Percentiles rank a stretch among this genome's conserved stretches.
Conservation (phyloP, 495 filamentous ascomycete species). For the Penicillium soppii region DNA sequence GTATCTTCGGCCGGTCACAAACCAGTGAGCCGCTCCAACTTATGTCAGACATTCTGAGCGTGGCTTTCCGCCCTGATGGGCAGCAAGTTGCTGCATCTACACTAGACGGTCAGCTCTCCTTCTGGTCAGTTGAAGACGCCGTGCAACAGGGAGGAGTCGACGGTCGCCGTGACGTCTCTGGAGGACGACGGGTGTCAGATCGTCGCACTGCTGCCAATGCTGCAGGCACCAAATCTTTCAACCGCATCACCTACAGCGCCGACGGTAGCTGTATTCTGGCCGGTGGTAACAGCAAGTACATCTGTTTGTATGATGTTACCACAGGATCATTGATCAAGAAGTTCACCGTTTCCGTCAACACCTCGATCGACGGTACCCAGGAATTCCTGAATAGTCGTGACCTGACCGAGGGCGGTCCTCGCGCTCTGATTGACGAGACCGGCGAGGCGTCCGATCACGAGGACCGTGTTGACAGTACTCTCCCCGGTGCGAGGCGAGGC, state of each 20-base stretch:
- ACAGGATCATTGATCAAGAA: slow-evolving; percentile 91
- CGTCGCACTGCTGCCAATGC: slow-evolving; percentile 87
- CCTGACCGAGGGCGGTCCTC: slow-evolving; percentile 86
- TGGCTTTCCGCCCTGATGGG: slow-evolving; percentile 87
- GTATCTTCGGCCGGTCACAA: slow-evolving; percentile 87
- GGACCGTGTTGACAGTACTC: slow-evolving; percentile 73
- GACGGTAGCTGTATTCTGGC: slow-evolving; percentile 90
- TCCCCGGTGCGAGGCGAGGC: slow-evolving; percentile 86
- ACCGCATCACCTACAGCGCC: slow-evolving; percentile 80
- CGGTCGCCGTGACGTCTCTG: slow-evolving; percentile 87
- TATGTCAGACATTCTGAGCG: slow-evolving; percentile 82
- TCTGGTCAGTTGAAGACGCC: slow-evolving; percentile 90
- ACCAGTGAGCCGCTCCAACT: slow-evolving; percentile 92
- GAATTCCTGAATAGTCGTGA: slow-evolving; percentile 92
- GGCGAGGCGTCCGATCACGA: slow-evolving; percentile 89
- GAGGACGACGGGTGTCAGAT: slow-evolving; percentile 82
- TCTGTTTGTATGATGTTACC: slow-evolving; percentile 88
- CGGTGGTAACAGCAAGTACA: slow-evolving; percentile 93
- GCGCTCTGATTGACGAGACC: slow-evolving; percentile 76
- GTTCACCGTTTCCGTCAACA: slow-evolving; percentile 89
- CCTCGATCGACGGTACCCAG: slow-evolving; percentile 91
- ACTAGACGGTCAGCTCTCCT: slow-evolving; percentile 88
- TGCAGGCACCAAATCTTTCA: slow-evolving; percentile 85
- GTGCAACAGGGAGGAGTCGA: slow-evolving; percentile 80
- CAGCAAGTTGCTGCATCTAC: slow-evolving; percentile 88